Conservation (phyloP, 169 alveolate species). For the Prorocentrum cordatum region DNA sequence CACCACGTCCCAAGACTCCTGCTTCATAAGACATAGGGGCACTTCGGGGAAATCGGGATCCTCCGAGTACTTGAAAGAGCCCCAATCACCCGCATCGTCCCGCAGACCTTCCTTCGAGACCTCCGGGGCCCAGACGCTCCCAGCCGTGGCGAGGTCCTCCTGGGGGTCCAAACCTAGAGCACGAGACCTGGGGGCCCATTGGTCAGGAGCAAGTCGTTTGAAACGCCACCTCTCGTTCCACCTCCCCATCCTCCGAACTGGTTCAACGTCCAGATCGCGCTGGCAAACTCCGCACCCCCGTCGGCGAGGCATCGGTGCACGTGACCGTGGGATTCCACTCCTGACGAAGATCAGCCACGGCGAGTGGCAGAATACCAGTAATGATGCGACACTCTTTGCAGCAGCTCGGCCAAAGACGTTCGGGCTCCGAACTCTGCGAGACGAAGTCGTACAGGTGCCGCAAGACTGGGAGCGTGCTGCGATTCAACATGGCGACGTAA, state of each 20-base stretch:
- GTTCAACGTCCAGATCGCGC: background rate
- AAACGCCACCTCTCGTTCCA: background rate
- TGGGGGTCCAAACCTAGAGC: no score
- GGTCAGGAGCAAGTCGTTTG: background rate
- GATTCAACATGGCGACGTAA: no score
- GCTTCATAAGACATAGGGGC: no score
- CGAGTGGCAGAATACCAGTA: background rate
- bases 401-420: background rate
- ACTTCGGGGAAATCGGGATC: no score
- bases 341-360: background rate
- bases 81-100: no score
- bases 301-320: background rate
- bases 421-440: background rate
- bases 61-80: no score
- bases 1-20: no score
- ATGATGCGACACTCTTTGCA: background rate
- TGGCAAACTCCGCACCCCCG: constrained; percentile 5
- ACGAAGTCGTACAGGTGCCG: background rate
- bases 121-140: no score
- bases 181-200: background rate
- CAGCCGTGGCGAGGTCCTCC: no score
- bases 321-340: background rate
- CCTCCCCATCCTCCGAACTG: background rate
- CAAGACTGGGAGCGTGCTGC: no score
- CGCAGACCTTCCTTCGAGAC: no score